phyloP scores from a whole-genome alignment of 805 yeast genomes.

The Yarrowia sp. region DNA sequence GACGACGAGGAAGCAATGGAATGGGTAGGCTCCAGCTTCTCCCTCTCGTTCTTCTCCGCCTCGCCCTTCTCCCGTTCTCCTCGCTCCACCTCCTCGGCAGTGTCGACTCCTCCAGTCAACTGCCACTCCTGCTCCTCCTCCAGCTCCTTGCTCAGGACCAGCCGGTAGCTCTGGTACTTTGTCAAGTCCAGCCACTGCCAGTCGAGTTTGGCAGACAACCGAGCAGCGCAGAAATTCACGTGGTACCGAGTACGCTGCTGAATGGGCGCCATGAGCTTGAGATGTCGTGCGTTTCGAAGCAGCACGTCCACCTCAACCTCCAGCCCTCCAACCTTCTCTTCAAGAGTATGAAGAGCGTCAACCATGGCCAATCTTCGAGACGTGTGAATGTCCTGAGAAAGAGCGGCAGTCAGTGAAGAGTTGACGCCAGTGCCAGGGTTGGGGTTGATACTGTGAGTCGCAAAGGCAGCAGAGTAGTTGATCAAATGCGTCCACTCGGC shows the following conservation, averaged over 20 bases:
- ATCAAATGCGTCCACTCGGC: slow-evolving; percentile 59
- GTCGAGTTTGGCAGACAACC: slow-evolving; percentile 52
- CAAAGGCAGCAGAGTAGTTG: slow-evolving; percentile 52
- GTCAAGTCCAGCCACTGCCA: slow-evolving; percentile 57
- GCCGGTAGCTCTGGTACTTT: slow-evolving; percentile 45
- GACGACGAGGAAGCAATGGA: slow-evolving; percentile 3
- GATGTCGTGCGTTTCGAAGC: slow-evolving; percentile 41
- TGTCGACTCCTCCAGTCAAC: neutral
- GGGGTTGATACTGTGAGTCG: slow-evolving; percentile 39
- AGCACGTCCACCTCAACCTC: slow-evolving; percentile 43
- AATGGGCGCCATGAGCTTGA: slow-evolving; percentile 55
- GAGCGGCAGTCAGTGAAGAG: neutral
- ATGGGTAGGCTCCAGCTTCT: neutral
- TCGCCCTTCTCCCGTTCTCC: neutral
- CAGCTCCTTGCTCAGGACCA: slow-evolving; percentile 40
- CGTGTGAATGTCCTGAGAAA: slow-evolving; percentile 2
- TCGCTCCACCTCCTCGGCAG: neutral
- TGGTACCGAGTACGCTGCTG: slow-evolving; percentile 52
- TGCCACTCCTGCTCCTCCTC: slow-evolving; percentile 28
- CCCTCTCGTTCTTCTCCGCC: neutral
- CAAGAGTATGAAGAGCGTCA: slow-evolving; percentile 35
- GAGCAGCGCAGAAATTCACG: slow-evolving; percentile 46
- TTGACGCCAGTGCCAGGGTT: slow-evolving; percentile 6
- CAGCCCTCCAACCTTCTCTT: slow-evolving; percentile 38
- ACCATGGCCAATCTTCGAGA: slow-evolving; percentile 22